Evolutionary conservation across 306 rosid species (phyloP), one percentile per base, ranked within the genome.

Genomic region (Amphicarpaea edgeworthii): DNA sequence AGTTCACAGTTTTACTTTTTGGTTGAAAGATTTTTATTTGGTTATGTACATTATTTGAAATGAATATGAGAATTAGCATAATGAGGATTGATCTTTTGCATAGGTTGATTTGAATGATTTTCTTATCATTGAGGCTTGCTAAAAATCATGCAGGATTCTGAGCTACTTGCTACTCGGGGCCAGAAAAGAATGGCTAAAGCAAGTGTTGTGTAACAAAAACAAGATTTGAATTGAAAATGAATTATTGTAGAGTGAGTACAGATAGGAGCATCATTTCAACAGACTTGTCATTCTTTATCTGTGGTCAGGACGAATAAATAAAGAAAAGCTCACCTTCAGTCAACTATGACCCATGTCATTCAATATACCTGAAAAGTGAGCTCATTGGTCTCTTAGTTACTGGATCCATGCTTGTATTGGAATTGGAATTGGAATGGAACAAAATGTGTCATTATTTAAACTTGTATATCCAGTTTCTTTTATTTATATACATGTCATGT

Each of bases 181-280:
- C 88, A 79, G 65, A 85, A 75, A 77, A 83, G 53, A 49, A 50
- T 89, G 63, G 89, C 89, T 16, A 64, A 90, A 89, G 92, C 93
- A 32, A 85, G 86, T 57, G 75, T 57, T 80, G 37, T 75, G 9
- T 88, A 84, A 93, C 30, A 8, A 68, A 50, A 73, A 43, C 40
- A 60, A 24, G 21, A 76, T 37, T 50, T 57, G 72, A 76, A 43
- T 50, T 57, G 72, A 64, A 68, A 58, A 23, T 24, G 15, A 28
- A 30, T 7, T 77, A 67, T 74, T 61, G 62, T 21, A 23, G 28
- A 53, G 24, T 71, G n/a, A n/a, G n/a, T n/a, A n/a, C n/a, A n/a
- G n/a, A 12, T 42, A n/a, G 11, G 72, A 77, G 77, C 51, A 77
- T 74, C 49, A 76, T 77, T 38, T 59, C 30, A 47, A 41, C 55